Conservation (phyloP, 352 stramenopile species). For the Pythium dissimile region DNA sequence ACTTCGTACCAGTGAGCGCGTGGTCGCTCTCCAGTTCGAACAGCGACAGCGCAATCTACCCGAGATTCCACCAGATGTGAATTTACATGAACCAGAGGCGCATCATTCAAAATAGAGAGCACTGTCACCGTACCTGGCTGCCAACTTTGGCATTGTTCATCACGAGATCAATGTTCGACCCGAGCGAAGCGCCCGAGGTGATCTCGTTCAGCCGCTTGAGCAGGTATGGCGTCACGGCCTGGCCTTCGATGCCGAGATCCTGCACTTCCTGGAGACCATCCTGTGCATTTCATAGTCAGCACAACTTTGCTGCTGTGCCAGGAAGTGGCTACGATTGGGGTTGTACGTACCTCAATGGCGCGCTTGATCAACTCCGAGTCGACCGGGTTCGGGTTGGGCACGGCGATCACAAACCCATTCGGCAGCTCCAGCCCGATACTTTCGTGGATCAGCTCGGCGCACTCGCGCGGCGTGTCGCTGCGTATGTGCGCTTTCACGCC, state of each 20-base stretch:
- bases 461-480: conserved; percentile 82
- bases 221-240: conserved; percentile 92
- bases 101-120: neutral
- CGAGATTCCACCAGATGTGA: neutral
- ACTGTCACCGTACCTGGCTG: conserved; percentile 90
- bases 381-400: conserved; percentile 88
- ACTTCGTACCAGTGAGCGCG: conserved; percentile 15
- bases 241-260: conserved; percentile 86
- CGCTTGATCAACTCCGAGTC: conserved; percentile 83
- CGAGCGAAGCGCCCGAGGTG: conserved; percentile 89
- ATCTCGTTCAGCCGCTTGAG: conserved; percentile 91
- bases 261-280: conserved; percentile 82
- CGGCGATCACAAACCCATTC: conserved; percentile 84
- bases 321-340: neutral
- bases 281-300: too few relatives aligned
- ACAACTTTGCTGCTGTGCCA: neutral
- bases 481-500: conserved; percentile 81
- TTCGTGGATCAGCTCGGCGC: conserved; percentile 83
- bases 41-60: conserved; percentile 57
- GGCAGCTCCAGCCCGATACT: conserved; percentile 74
- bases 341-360: conserved; percentile 74
- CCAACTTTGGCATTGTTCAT: conserved; percentile 95
- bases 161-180: conserved; percentile 97
- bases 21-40: conserved; percentile 55
- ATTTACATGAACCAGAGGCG: neutral